Evolutionary conservation across 2,329 filamentous ascomycete genomes (phyloP).

Genomic region (Elsinoe fawcettii): DNA sequence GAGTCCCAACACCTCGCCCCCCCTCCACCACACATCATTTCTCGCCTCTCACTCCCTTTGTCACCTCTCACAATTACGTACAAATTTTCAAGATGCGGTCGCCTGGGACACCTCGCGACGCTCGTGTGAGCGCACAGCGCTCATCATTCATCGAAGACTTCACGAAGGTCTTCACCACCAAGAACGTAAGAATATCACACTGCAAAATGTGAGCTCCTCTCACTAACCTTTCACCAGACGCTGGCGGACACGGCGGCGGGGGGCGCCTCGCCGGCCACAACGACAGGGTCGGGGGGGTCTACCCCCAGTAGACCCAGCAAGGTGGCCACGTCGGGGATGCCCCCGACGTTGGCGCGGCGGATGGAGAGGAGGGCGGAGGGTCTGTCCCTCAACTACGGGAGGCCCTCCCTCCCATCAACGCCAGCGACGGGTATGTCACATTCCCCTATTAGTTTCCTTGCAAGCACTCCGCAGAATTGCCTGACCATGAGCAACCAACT

Average conservation of each 20-base stretch:
- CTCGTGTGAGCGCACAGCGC: constrained; percentile 1
- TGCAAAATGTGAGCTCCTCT: neutral
- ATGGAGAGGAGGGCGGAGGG: constrained; percentile 1
- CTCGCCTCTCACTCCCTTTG: neutral
- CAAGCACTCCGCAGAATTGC: neutral
- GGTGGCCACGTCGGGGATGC: neutral
- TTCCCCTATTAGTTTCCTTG: neutral
- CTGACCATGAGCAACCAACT: neutral
- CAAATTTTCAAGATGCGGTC: constrained; percentile 2
- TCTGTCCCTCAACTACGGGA: neutral
- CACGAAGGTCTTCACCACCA: neutral
- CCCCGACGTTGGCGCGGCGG: neutral
- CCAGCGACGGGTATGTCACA: neutral
- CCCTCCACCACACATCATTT: neutral
- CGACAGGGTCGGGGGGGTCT: constrained; percentile 3
- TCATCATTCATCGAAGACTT: neutral
- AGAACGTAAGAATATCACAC: neutral
- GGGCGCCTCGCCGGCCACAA: constrained; percentile 1
- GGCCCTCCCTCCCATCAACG: neutral
- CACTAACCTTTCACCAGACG: neutral
- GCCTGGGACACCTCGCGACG: constrained; percentile 8
- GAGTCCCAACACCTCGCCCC: neutral
- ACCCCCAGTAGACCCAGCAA: neutral
- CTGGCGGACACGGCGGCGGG: neutral
- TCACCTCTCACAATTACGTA: neutral